Evolutionary conservation across 2,329 filamentous ascomycete genomes (phyloP), one percentile per base, ranked within the genome.

Genomic region (Aspergillus caelatus): DNA sequence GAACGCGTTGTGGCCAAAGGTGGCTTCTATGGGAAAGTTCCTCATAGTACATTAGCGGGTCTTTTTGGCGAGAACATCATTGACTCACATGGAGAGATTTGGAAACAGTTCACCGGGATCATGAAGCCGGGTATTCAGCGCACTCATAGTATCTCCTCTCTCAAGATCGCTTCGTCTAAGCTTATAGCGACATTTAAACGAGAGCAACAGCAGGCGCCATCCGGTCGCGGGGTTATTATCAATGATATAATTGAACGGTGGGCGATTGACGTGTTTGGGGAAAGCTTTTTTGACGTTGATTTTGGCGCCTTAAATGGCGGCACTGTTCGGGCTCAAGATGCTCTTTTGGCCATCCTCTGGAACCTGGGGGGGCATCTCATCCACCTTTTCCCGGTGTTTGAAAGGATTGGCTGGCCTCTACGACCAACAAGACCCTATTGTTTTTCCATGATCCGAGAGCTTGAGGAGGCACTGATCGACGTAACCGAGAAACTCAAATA

Each of bases 21-120:
- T n/a, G 80, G 79, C 4, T 81, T 78, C 62, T 74, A 80, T 57
- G 72, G 75, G 32, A 81, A 80, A 68, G 78, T 80, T 10, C 80
- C 80, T 1, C 71, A 74, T 61, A 76, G 74, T 57, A 73, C 80
- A 11, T 68, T 80, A 46, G 79, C 78, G 3, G 67, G 69, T 0
- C 72, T 79, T 11, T 74, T 79, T 0, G 64, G 64, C 1, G 64
- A 63, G 14, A 65, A 65, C 23, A 65, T 65, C 45, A 63, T 65
- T 30, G 60, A 65, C 23, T 58, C 64, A 6, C 57, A 63, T 23
- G 64, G 64, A 23, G 43, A 46, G 43, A n/a, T 46, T 23, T 46
- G 43, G 43, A 46, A 46, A 23, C 43, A 23, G n/a, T 46, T 46
- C 43, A 46, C 43, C 4, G 43, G n/a, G 43, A 23, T 46, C 43